Evolutionary conservation across 73 alveolate genomes (phyloP).

Genomic region (Paraurostyla sp.): DNA sequence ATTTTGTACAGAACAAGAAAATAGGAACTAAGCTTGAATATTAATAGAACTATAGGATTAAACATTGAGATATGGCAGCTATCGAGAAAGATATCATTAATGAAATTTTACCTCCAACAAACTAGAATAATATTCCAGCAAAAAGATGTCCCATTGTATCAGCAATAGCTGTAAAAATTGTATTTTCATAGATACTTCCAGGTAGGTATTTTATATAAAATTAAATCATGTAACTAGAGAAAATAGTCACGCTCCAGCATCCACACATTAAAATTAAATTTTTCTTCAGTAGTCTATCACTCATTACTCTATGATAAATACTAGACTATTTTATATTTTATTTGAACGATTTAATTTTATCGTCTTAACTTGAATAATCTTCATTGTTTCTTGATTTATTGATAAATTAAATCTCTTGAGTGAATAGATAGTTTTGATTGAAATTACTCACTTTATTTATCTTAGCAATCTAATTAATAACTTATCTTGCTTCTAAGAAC

Average conservation of each 20-base stretch:
- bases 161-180: background rate
- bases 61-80: background rate
- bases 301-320: no score
- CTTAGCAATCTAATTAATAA: background rate
- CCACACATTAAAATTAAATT: constrained; percentile 9
- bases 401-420: background rate
- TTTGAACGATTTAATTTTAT: background rate
- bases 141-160: background rate
- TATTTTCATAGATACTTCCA: constrained; percentile 28
- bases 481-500: constrained; percentile 33
- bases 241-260: constrained; percentile 35
- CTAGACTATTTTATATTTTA: background rate
- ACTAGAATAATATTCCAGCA: constrained; percentile 9
- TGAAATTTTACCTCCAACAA: constrained; percentile 27
- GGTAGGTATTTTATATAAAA: constrained; percentile 46
- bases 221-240: constrained; percentile 5
- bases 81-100: constrained; percentile 9
- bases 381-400: background rate
- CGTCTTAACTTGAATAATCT: background rate
- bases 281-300: background rate
- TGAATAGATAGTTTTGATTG: background rate
- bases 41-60: background rate
- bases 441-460: background rate
- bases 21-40: background rate
- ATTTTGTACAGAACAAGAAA: background rate